phyloP scores from a whole-genome alignment of 345 rosid genomes.

The Murraya koenigii region DNA sequence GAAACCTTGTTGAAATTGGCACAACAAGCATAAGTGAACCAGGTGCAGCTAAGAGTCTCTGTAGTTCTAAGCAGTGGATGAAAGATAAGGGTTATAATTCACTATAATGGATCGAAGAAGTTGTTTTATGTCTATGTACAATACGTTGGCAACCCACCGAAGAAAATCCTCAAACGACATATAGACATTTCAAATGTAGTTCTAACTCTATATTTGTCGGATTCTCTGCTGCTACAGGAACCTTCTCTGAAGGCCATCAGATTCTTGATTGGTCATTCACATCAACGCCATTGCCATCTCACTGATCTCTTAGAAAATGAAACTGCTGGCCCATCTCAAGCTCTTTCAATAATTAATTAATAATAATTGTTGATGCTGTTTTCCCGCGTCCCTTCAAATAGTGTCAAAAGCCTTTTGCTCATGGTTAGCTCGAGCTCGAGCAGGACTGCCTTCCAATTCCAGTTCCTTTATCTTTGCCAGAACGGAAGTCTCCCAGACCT shows the following conservation, averaged over 20 bases:
- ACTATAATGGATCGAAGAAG: constrained; percentile 17
- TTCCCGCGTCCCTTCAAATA: too few relatives aligned
- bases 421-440: too few relatives aligned
- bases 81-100: constrained; percentile 17
- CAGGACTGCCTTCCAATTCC: too few relatives aligned
- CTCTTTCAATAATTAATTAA: too few relatives aligned
- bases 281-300: neutral
- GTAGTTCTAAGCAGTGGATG: constrained; percentile 26
- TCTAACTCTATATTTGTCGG: constrained; percentile 32
- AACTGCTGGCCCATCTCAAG: too few relatives aligned
- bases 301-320: neutral
- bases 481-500: too few relatives aligned
- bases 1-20: constrained; percentile 31
- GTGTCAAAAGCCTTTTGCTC: too few relatives aligned
- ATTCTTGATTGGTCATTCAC: constrained; percentile 20
- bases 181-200: constrained; percentile 22
- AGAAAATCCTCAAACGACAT: constrained; percentile 24
- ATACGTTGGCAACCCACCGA: constrained; percentile 22
- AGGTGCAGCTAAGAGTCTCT: constrained; percentile 16
- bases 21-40: constrained; percentile 19
- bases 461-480: too few relatives aligned
- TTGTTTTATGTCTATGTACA: constrained; percentile 20
- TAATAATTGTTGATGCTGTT: too few relatives aligned
- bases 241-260: constrained; percentile 24
- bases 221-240: constrained; percentile 37